Evolutionary conservation across 805 yeast genomes (phyloP), one percentile per base, ranked within the genome.

Genomic region (Isabelozyma heimii): DNA sequence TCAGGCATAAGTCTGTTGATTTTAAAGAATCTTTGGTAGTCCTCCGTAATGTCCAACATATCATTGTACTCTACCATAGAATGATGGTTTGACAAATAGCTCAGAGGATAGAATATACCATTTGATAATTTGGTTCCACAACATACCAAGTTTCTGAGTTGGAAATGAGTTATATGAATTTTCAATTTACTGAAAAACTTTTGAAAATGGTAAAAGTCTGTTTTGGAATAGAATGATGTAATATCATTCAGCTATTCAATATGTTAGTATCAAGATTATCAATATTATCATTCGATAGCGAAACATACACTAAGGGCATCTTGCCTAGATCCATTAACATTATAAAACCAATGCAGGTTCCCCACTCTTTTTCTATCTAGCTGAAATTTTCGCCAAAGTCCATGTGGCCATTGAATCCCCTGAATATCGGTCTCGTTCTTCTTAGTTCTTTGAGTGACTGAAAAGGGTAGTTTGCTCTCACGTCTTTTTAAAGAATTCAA

Each of bases 151-250:
- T 80, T 76, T 13, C 87, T 63, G 33, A 83, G 66, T 62, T 82
- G 87, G 59, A 82, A 81, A 65, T 83, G 87, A 15, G 77, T 73
- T 10, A 81, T 65, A 52, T 72, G 75, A 5, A 83, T 79, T 45
- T 72, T 74, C 8, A 83, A 70, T 50, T 65, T 61, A 49, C 73
- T 61, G 62, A 62, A 76, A 53, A 73, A 77, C 45, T 63, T 66
- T 35, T 69, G 61, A 52, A 72, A 74, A 49, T 56, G 58, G 53
- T 59, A 76, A 45, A 75, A 70, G 37, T 73, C 72, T 8, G 75
- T 67, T 30, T 55, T 59, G 9, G 61, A 9, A 37, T 12, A 35
- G 16, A 4, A 12, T 28, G 35, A 39, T 9, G 26, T 13, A 14
- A 8, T 9, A 38, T 16, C 20, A 14, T 37, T 16, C 35, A 30